Percentiles rank a stretch among this genome's conserved stretches.
These are phyloP conservation scores for Adansonia digitata DNA, from an alignment of 345 rosid genomes.

Conservation along the genomic window DNA sequence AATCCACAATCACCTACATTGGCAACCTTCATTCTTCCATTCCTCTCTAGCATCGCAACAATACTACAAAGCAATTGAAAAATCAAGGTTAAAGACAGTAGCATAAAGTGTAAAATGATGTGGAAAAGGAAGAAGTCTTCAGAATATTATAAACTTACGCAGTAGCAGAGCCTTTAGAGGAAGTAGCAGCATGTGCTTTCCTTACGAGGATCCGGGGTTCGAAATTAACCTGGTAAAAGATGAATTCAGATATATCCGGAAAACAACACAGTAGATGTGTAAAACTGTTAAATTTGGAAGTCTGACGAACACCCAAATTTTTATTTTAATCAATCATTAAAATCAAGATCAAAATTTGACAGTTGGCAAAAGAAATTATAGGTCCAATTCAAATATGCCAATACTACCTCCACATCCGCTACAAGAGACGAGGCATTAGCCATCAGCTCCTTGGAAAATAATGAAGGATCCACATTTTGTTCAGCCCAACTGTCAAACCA, in stretches of 20 bases:
- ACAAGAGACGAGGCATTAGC: slow-evolving; percentile 54
- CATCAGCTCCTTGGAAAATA: slow-evolving; percentile 74
- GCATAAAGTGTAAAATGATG: neutral
- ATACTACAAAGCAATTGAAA: slow-evolving; percentile 39
- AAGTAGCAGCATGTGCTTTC: slow-evolving; percentile 77
- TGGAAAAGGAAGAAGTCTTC: neutral
- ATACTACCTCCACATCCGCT: slow-evolving; percentile 50
- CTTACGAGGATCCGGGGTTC: slow-evolving; percentile 74
- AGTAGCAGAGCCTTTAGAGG: slow-evolving; percentile 76
- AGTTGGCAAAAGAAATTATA: neutral
- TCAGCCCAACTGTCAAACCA: slow-evolving; percentile 66
- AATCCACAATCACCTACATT: slow-evolving; percentile 90
- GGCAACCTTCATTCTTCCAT: slow-evolving; percentile 62
- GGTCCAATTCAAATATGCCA: neutral
- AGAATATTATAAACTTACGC: slow-evolving; percentile 35
- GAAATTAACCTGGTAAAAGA: slow-evolving; percentile 50
- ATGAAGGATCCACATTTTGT: slow-evolving; percentile 79
- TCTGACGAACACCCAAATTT: neutral
- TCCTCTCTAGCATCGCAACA: slow-evolving; percentile 70
- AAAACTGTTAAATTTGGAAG: neutral
- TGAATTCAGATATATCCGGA: neutral
- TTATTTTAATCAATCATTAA: neutral
- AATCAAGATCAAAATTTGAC: neutral
- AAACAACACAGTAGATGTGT: neutral
- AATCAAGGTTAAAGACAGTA: neutral